Evolutionary conservation across 225 moss, liverwort and hornwort genomes (phyloP), one percentile per base, ranked within the genome.

Genomic region (Marchantia polymorpha): DNA sequence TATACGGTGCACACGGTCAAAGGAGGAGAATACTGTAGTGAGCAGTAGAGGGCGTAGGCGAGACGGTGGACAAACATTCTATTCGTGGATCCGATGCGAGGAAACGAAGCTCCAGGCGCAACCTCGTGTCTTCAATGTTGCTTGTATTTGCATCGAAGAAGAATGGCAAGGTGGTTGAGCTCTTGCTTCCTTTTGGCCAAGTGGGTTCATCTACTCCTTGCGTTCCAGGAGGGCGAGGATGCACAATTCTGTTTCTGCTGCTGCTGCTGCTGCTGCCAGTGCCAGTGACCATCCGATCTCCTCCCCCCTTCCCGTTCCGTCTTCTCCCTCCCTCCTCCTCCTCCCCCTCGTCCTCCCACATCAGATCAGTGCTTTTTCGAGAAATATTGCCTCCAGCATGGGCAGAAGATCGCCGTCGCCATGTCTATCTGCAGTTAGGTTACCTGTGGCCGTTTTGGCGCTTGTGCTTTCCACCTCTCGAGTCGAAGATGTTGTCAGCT

Each of bases 51-150:
- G n/a, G n/a, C n/a, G 66, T 66, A 66, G 66, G 26, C 11, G 66
- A 29, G 66, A 66, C 3, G 66, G 66, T 66, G 66, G 66, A 66
- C 66, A n/a, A 66, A 66, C 66, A 19, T 66, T 3, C 64, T 64
- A 64, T 64, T 7, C 2, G 64, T 64, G 64, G n/a, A 9, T n/a
- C n/a, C 8, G 23, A 9, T 26, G 10, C 0, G 23, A 25, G 26
- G 19, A 26, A 69, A 68, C 23, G 10, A 3, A 69, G 46, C 16
- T 69, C 6, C 46, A 31, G 69, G 15, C 13, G 25, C 19, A 19
- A 47, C 17, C 69, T 69, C 17, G 25, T 14, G 55, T 55, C 55
- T 55, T 55, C 55, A 55, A 8, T 55, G 55, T 55, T 14, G 8
- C 55, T 14, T 14, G 55, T 55, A 8, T 55, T 14, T 55, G 8